Evolutionary conservation across 2,329 filamentous ascomycete species (phyloP).

Genomic region (Coniella lustricola): DNA sequence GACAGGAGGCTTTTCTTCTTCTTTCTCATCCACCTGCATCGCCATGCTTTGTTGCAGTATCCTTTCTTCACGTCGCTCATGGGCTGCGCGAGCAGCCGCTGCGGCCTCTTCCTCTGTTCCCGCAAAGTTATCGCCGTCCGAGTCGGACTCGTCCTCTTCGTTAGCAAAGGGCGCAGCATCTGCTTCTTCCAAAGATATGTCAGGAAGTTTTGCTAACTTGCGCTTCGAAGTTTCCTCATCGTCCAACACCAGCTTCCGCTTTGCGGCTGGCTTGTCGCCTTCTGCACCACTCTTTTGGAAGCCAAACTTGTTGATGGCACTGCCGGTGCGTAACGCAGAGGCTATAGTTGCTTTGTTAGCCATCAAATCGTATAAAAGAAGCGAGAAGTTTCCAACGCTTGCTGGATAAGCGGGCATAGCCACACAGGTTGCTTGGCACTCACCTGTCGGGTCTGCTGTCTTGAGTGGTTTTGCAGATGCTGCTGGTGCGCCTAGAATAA

Average conservation of each 20-base stretch:
- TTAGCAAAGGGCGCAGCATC: slow-evolving; percentile 55
- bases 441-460: slow-evolving; percentile 2
- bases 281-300: slow-evolving; percentile 63
- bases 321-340: slow-evolving; percentile 51
- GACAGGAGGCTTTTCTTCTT: slow-evolving; percentile 21
- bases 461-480: slow-evolving; percentile 21
- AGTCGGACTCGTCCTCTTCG: slow-evolving; percentile 55
- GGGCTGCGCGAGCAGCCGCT: slow-evolving; percentile 76
- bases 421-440: not conserved
- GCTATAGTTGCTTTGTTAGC: slow-evolving; percentile 23
- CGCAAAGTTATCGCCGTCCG: slow-evolving; percentile 69
- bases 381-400: not conserved
- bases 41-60: slow-evolving; percentile 42
- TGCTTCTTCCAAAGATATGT: slow-evolving; percentile 58
- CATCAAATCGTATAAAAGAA: not conserved
- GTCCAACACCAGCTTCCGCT: slow-evolving; percentile 74
- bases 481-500: slow-evolving; percentile 33
- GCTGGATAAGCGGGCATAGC: not conserved
- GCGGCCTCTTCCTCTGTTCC: slow-evolving; percentile 83
- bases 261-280: slow-evolving; percentile 57
- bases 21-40: slow-evolving; percentile 35
- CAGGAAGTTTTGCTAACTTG: slow-evolving; percentile 86
- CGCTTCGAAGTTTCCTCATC: slow-evolving; percentile 82
- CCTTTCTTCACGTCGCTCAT: slow-evolving; percentile 73
- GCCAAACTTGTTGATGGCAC: slow-evolving; percentile 74